Conservation (phyloP, 2,329 filamentous ascomycete species). For the Pseudogymnoascus sp. region DNA sequence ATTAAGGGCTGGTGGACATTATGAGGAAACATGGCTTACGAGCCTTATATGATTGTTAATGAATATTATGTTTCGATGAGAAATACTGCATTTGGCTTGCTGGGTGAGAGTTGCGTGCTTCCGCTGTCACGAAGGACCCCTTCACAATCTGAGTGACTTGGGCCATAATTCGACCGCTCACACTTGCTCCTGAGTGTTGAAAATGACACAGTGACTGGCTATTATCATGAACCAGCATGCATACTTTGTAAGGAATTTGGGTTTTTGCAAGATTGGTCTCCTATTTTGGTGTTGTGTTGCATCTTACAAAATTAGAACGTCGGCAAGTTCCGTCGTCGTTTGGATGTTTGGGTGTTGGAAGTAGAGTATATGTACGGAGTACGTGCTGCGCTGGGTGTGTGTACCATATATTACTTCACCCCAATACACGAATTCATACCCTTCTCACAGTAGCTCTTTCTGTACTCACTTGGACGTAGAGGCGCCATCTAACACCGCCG, state of each 20-base stretch:
- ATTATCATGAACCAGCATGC: background rate
- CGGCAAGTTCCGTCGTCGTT: constrained; percentile 24
- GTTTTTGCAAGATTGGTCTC: background rate
- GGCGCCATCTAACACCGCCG: background rate
- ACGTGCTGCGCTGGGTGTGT: background rate
- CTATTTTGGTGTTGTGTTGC: constrained; percentile 55
- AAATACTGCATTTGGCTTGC: constrained; percentile 44
- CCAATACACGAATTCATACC: constrained; percentile 4
- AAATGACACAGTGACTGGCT: background rate
- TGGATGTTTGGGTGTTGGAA: constrained; percentile 7
- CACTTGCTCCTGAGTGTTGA: background rate
- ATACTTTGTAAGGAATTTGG: background rate
- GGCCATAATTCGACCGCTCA: background rate
- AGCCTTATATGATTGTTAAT: constrained; percentile 1
- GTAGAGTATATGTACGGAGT: background rate
- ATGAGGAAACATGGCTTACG: background rate
- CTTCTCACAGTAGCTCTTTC: constrained; percentile 4
- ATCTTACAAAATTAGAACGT: constrained; percentile 64
- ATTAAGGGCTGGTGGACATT: background rate
- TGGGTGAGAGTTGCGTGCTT: constrained; percentile 43
- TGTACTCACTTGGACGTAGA: background rate
- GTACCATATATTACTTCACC: background rate
- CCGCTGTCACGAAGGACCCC: background rate
- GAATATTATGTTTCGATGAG: background rate
- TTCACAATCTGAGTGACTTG: background rate